Evolutionary conservation across 805 yeast genomes (phyloP).

Genomic region (Ogataea zsoltii): DNA sequence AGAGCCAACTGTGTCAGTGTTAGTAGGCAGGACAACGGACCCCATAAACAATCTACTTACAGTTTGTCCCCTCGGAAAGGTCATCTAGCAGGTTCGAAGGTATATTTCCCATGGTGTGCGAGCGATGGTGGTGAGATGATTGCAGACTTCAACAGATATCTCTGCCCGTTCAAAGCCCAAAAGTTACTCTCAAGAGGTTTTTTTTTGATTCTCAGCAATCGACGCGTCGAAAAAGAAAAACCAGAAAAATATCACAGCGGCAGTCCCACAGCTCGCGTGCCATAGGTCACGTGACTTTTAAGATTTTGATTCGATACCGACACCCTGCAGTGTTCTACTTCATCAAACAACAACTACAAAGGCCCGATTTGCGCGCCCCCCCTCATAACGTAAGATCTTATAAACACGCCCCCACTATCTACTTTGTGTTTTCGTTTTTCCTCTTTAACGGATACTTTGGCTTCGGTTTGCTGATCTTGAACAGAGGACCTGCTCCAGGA

Average conservation of each 20-base stretch:
- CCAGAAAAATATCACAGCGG: too few species aligned
- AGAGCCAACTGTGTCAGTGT: constrained; percentile 55
- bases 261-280: too few species aligned
- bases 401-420: too few species aligned
- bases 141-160: too few species aligned
- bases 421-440: neutral
- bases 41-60: constrained; percentile 38
- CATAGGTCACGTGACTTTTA: too few species aligned
- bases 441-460: constrained; percentile 14
- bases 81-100: constrained; percentile 54
- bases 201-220: neutral
- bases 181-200: too few species aligned
- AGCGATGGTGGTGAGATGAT: neutral
- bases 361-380: too few species aligned
- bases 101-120: constrained; percentile 35
- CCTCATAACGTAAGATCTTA: too few species aligned
- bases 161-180: too few species aligned
- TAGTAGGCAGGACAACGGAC: neutral
- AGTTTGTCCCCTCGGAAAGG: constrained; percentile 78
- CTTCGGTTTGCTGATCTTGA: constrained; percentile 26
- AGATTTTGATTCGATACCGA: too few species aligned
- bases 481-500: constrained; percentile 13
- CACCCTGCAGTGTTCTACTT: too few species aligned
- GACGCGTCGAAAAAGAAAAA: neutral
- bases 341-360: too few species aligned